A percentile compares a stretch with the other conserved stretches of the same genome.
Conservation (phyloP, 768 basidiomycete genomes). For the Tulasnella sp. region DNA sequence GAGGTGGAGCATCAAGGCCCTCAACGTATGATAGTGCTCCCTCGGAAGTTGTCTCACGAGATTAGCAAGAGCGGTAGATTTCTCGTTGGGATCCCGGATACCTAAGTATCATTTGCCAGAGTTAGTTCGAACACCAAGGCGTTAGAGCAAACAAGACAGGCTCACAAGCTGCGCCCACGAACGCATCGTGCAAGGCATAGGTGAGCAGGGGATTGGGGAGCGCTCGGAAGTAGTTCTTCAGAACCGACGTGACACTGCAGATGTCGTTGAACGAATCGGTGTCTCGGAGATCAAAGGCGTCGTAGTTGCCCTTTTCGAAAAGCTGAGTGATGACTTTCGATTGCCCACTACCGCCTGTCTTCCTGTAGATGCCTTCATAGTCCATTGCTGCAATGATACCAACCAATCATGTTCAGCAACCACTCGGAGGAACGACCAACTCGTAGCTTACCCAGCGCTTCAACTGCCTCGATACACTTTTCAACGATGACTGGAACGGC, state of each 20-base stretch:
- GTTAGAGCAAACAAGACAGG: slow-evolving; percentile 10
- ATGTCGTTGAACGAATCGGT: slow-evolving; percentile 92
- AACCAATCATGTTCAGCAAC: background rate
- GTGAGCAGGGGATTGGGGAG: slow-evolving; percentile 87
- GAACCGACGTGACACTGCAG: slow-evolving; percentile 89
- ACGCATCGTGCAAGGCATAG: slow-evolving; percentile 82
- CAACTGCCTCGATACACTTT: slow-evolving; percentile 94
- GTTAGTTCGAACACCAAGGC: background rate
- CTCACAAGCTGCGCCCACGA: slow-evolving; percentile 64
- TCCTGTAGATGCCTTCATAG: slow-evolving; percentile 97
- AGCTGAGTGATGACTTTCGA: slow-evolving; percentile 89
- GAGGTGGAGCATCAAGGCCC: slow-evolving; percentile 77
- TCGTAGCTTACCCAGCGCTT: slow-evolving; percentile 57
- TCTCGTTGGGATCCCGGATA: slow-evolving; percentile 53
- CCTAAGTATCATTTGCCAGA: slow-evolving; percentile 21
- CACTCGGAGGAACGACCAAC: background rate
- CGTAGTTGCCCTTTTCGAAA: slow-evolving; percentile 88
- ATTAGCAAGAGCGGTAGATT: slow-evolving; percentile 53
- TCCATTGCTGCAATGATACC: slow-evolving; percentile 58
- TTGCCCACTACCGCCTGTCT: slow-evolving; percentile 87
- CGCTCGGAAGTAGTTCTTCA: slow-evolving; percentile 94
- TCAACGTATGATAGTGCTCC: slow-evolving; percentile 82
- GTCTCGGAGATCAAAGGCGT: slow-evolving; percentile 80
- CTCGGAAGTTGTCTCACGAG: slow-evolving; percentile 70
- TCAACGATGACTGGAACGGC: slow-evolving; percentile 82